Evolutionary conservation across 2,329 filamentous ascomycete genomes (phyloP).

Genomic region (Chaetomiaceae sp.): DNA sequence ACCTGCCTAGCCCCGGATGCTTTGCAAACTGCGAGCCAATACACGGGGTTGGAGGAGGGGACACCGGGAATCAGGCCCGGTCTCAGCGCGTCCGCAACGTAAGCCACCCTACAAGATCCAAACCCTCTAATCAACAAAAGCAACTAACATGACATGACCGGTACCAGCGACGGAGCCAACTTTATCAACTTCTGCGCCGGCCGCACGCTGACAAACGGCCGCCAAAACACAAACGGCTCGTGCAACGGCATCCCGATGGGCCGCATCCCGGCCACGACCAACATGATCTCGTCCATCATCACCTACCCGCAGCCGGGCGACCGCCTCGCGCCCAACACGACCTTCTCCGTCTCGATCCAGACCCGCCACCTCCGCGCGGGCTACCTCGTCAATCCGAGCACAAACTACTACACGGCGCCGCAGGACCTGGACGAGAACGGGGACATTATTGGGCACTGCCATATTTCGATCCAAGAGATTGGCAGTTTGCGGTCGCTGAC

Average conservation of each 20-base stretch:
- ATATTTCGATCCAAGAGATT: conserved; percentile 50
- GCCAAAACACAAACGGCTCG: conserved; percentile 45
- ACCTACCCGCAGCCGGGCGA: conserved; percentile 41
- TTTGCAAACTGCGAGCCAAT: conserved; percentile 40
- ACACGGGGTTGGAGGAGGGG: conserved; percentile 36
- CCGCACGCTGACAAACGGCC: conserved; percentile 51
- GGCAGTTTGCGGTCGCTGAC: conserved; percentile 32
- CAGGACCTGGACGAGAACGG: conserved; percentile 43
- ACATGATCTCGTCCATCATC: conserved; percentile 55
- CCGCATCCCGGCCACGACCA: conserved; percentile 44
- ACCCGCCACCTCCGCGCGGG: conserved; percentile 48
- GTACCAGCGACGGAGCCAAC: conserved; percentile 35
- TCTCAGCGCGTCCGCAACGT: conserved; percentile 43
- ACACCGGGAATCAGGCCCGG: conserved; percentile 28
- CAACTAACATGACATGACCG: not conserved
- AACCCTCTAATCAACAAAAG: not conserved
- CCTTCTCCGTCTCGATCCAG: conserved; percentile 46
- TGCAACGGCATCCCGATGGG: conserved; percentile 59
- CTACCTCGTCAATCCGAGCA: conserved; percentile 49
- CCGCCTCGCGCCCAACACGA: conserved; percentile 35
- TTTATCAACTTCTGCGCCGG: conserved; percentile 58
- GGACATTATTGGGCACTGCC: conserved; percentile 42
- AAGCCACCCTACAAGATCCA: conserved; percentile 15
- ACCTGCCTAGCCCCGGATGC: conserved; percentile 35
- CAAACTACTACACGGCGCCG: conserved; percentile 52